Base-by-base conservation (phyloP, 2,329 filamentous ascomycete species). In the Metarhizium anisopliae region DNA sequence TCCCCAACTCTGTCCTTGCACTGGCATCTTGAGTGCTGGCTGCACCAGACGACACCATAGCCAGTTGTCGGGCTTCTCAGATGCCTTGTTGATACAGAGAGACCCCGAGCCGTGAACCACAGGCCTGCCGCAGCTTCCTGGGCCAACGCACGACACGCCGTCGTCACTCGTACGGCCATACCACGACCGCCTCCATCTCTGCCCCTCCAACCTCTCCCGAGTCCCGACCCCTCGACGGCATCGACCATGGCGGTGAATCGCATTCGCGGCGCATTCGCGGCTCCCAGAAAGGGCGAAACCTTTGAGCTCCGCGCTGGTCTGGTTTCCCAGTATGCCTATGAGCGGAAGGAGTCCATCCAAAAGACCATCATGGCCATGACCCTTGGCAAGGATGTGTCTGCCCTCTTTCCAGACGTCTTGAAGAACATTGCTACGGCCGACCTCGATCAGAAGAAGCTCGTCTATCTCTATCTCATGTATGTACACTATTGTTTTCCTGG, bases 331-430 rank as follows among this genome's bases (percentile, higher is more conserved):
- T 99, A 97, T 87, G 94, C 94, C 58, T 96, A 95, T 76, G 94
- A 99, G 82, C 87, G 91, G 67, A 99, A 99, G 74, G 94, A 99
- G 78, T 89, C 94, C 29, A 99, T 99, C 65, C 94, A 99, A 71
- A 97, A 96, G 81, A 99, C 94, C 61, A 99, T 99, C 76, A 97
- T 97, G 92, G 92, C 94, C 70, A 99, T 99, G 94, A 99, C 94
- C 1, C 73, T 99, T 64, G 94, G 94, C 72, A 99, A 99, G 74
- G 94, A 99, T 75, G 94, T 99, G 58, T 99, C 94, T 54, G 89
- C 92, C 56, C 78, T 99, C 61, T 99, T 99, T 70, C 94, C 94
- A 2, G 94, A 99, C 69, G 94, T 99, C 38, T 78, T 99, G 61
- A 99, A 99, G 81, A 99, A 99, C 69, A 99, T 99, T 72, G 94